These are phyloP conservation scores for Colletotrichum chrysophilum DNA, from an alignment of 2,329 filamentous ascomycete genomes.

Conservation along the genomic window DNA sequence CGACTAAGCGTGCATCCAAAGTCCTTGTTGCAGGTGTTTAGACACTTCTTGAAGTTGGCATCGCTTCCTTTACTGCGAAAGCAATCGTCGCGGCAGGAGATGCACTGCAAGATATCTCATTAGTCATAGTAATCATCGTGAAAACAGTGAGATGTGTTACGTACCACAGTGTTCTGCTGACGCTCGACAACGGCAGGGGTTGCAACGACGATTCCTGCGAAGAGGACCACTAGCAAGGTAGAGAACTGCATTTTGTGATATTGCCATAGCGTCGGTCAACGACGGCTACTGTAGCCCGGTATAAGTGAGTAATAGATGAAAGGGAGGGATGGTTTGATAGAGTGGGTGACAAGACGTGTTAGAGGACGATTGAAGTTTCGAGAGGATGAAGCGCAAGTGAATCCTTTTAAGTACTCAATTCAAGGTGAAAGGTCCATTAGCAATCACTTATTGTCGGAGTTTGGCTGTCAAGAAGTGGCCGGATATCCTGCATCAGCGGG, in stretches of 20 bases:
- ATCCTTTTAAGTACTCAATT: not conserved
- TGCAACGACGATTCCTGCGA: not conserved
- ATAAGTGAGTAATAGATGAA: not conserved
- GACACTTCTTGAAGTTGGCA: not conserved
- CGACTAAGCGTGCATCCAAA: not conserved
- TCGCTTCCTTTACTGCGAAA: not conserved
- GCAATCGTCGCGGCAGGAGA: not conserved
- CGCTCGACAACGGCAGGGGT: not conserved
- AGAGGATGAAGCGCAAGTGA: not conserved
- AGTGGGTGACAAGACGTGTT: not conserved
- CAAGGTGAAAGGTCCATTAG: not conserved
- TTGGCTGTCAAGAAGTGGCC: not conserved
- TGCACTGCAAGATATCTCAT: not conserved
- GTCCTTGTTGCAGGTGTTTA: not conserved
- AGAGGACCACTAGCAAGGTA: not conserved
- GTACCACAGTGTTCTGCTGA: not conserved
- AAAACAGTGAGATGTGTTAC: not conserved
- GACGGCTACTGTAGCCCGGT: not conserved
- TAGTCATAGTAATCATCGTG: not conserved
- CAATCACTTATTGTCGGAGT: not conserved
- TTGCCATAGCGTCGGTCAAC: not conserved
- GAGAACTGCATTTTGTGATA: not conserved
- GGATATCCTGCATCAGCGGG: too few relatives aligned
- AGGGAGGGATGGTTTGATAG: not conserved
- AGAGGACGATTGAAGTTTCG: not conserved